Conservation (phyloP, 1,284 basidiomycete species). For the Cutaneotrichosporon sp. region DNA sequence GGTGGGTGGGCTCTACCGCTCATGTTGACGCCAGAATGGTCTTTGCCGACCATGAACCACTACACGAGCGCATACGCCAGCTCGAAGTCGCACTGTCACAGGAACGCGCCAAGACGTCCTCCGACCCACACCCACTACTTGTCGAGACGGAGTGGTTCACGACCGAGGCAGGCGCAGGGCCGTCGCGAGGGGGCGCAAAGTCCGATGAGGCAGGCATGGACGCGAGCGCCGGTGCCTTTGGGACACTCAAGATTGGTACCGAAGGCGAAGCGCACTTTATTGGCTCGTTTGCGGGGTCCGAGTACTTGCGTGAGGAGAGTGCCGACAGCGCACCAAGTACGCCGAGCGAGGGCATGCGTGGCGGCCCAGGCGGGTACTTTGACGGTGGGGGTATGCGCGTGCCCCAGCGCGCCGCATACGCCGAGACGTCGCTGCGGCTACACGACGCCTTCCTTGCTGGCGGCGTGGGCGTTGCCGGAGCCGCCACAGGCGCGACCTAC, state of each 20-base stretch:
- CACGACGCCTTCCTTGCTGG: conserved; percentile 2
- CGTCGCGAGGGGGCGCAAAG: conserved; percentile 8
- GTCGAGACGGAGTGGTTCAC: conserved; percentile 31
- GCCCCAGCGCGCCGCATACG: background rate
- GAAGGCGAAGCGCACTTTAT: conserved; percentile 37
- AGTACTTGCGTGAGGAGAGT: conserved; percentile 34
- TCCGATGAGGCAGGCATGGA: conserved; percentile 22
- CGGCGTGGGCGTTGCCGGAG: background rate
- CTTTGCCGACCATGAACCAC: conserved; percentile 42
- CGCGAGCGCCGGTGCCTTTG: conserved; percentile 34
- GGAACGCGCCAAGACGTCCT: conserved; percentile 14
- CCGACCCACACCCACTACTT: conserved; percentile 35
- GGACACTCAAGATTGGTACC: conserved; percentile 40
- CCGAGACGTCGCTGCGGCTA: conserved; percentile 1
- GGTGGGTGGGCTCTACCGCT: conserved; percentile 21
- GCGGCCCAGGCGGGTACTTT: background rate
- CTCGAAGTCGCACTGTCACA: conserved; percentile 43
- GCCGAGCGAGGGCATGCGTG: background rate
- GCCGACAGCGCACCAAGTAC: conserved; percentile 4
- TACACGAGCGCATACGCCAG: conserved; percentile 37
- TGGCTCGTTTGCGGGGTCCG: conserved; percentile 30
- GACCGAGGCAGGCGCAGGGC: conserved; percentile 19
- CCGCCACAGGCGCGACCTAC: background rate
- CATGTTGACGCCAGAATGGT: conserved; percentile 29
- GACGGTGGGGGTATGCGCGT: background rate